Conservation (phyloP, 1,139 yeast genomes). For the Candida albicans region DNA sequence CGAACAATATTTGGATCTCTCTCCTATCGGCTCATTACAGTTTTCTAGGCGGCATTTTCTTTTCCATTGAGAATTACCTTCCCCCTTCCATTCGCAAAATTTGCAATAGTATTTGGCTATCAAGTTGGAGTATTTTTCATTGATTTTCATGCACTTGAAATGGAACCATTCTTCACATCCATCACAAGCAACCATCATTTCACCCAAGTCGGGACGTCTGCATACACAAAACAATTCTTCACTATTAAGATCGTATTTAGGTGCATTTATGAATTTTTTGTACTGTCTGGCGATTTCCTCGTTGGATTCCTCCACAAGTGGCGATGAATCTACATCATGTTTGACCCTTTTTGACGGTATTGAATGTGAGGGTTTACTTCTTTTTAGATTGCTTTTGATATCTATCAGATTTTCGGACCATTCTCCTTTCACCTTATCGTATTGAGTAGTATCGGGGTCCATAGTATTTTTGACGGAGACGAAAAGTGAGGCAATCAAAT, state of each 20-base stretch:
- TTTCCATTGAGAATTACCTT: constrained; percentile 61
- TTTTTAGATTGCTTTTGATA: not conserved
- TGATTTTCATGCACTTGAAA: constrained; percentile 70
- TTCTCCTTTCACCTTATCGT: not conserved
- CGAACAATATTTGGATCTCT: constrained; percentile 69
- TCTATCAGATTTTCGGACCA: not conserved
- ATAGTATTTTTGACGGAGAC: not conserved
- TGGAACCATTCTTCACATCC: constrained; percentile 97
- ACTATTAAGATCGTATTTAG: constrained; percentile 47
- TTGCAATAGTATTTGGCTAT: constrained; percentile 74
- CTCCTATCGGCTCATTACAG: constrained; percentile 60
- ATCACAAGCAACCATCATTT: constrained; percentile 89
- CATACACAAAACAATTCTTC: constrained; percentile 80
- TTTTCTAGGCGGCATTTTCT: constrained; percentile 64
- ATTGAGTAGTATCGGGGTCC: constrained; percentile 1
- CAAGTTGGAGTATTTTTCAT: constrained; percentile 52
- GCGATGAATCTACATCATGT: not conserved
- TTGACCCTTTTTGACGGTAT: not conserved
- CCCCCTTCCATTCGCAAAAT: constrained; percentile 58
- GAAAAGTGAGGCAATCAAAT: too few relatives aligned
- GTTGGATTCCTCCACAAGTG: constrained; percentile 20
- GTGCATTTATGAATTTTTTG: constrained; percentile 41
- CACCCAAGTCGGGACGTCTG: constrained; percentile 70
- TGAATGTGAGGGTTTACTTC: not conserved
- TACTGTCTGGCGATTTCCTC: constrained; percentile 49